These are phyloP conservation scores for Fagopyrum esculentum DNA, from an alignment of 148 eudicot species.

Conservation along the genomic window DNA sequence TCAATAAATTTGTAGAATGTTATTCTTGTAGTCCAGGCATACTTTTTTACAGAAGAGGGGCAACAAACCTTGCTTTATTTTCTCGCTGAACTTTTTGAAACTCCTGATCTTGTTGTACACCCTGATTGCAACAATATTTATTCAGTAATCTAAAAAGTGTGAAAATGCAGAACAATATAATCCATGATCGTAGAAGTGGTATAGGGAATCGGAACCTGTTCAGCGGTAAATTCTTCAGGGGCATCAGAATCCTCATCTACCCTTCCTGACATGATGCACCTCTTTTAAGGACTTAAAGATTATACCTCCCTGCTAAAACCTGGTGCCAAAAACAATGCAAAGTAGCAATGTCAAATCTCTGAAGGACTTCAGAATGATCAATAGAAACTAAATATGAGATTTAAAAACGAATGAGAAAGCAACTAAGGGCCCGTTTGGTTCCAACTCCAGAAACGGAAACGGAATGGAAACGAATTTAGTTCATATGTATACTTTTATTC, in stretches of 20 bases:
- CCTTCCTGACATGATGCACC: conserved; percentile 36
- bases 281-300: background rate
- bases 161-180: background rate
- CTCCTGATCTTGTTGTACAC: conserved; percentile 51
- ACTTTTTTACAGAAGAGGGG: background rate
- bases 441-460: no score
- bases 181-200: background rate
- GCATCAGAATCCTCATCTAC: conserved; percentile 61
- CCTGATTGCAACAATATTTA: conserved; percentile 33
- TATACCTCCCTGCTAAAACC: background rate
- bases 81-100: conserved; percentile 44
- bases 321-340: background rate
- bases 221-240: conserved; percentile 68
- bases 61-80: conserved; percentile 47
- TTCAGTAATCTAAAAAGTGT: background rate
- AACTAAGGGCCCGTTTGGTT: no score
- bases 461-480: no score
- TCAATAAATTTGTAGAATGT: background rate
- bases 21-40: background rate
- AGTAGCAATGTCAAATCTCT: background rate
- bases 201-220: conserved; percentile 40
- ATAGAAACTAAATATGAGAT: background rate
- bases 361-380: background rate
- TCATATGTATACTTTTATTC: no score
- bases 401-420: background rate